Percentiles rank a stretch among this genome's conserved stretches.
phyloP scores from a whole-genome alignment of 768 basidiomycete species.

The Tylopilus plumbeoviolaceoides region DNA sequence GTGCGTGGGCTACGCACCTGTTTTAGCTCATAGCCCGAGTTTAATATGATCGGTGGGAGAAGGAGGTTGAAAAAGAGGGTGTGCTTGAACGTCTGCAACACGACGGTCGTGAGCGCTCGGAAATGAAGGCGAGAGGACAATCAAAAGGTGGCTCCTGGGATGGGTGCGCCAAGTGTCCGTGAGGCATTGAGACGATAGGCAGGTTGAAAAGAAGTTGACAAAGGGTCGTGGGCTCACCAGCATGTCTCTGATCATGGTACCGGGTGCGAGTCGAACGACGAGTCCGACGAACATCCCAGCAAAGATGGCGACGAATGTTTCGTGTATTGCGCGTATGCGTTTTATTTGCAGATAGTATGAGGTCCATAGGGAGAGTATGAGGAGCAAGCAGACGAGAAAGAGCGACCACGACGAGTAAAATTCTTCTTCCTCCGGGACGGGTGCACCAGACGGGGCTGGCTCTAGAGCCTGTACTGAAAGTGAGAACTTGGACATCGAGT shows the following conservation, averaged over 20 bases:
- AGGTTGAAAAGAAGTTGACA: background rate
- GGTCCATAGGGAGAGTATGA: constrained; percentile 92
- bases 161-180: background rate
- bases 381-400: constrained; percentile 86
- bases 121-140: background rate
- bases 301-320: constrained; percentile 92
- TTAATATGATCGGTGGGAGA: constrained; percentile 97
- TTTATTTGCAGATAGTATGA: constrained; percentile 98
- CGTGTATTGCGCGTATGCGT: constrained; percentile 90
- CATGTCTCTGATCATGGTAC: constrained; percentile 96
- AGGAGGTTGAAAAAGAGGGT: constrained; percentile 97
- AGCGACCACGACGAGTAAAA: constrained; percentile 94
- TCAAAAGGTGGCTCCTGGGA: background rate
- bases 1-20: constrained; percentile 47
- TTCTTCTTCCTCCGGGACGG: constrained; percentile 72
- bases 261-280: constrained; percentile 84
- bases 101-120: constrained; percentile 11
- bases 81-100: constrained; percentile 82
- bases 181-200: background rate
- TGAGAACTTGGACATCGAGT: constrained; percentile 38
- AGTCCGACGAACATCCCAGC: constrained; percentile 96
- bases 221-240: constrained; percentile 60
- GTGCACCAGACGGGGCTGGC: constrained; percentile 28
- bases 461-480: constrained; percentile 28
- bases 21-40: constrained; percentile 96